Conservation (phyloP, 768 basidiomycete species). For the Auriscalpium microsporum region DNA sequence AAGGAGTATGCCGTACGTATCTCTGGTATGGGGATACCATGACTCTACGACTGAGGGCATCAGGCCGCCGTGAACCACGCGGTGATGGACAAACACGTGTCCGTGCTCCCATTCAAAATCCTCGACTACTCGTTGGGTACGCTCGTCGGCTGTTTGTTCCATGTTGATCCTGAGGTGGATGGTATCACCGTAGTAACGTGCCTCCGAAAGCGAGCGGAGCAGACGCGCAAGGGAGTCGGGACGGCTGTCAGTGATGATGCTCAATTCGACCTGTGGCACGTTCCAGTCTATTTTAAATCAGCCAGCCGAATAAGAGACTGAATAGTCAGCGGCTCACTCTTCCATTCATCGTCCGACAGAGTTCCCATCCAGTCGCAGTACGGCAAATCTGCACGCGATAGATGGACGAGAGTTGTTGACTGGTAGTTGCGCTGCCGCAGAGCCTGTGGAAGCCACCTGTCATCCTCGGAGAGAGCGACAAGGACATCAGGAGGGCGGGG, state of each 20-base stretch:
- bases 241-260: constrained; percentile 71
- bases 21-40: constrained; percentile 71
- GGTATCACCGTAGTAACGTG: constrained; percentile 61
- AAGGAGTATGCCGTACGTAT: constrained; percentile 71
- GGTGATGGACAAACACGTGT: constrained; percentile 50
- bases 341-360: constrained; percentile 48
- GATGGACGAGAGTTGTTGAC: constrained; percentile 29
- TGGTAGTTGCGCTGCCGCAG: neutral
- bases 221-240: constrained; percentile 64
- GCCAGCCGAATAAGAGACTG: constrained; percentile 4
- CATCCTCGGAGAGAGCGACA: constrained; percentile 5
- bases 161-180: constrained; percentile 61
- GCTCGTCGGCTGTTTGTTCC: constrained; percentile 62
- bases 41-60: constrained; percentile 81
- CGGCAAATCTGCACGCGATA: constrained; percentile 41
- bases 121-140: constrained; percentile 46
- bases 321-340: constrained; percentile 32
- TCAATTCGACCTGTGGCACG: constrained; percentile 55
- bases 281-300: constrained; percentile 56
- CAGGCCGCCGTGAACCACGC: constrained; percentile 72
- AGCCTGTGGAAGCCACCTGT: constrained; percentile 1
- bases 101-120: constrained; percentile 56
- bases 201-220: constrained; percentile 46
- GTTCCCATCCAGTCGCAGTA: constrained; percentile 56
- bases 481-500: constrained; percentile 15